Evolutionary conservation across 257 asterid species (phyloP).

Genomic region (Solanum peruvianum): DNA sequence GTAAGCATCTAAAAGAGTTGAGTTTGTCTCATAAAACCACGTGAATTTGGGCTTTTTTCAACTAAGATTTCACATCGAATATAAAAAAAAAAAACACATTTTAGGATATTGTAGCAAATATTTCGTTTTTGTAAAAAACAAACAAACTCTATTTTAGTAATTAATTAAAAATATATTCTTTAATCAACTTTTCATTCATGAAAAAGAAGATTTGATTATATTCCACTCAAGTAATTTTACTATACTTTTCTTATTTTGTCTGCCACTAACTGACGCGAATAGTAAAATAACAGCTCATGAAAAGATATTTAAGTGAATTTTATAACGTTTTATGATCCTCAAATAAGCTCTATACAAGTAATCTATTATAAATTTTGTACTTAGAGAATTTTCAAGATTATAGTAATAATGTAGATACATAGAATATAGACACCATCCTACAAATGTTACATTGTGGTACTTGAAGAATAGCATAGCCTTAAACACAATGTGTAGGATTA

Average conservation of each 20-base stretch:
- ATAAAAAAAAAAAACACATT: background rate
- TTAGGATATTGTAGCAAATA: background rate
- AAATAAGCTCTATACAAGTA: background rate
- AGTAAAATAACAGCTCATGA: background rate
- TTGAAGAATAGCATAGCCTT: background rate
- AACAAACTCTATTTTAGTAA: background rate
- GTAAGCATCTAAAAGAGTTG: too few species aligned
- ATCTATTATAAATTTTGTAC: background rate
- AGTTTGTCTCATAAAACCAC: background rate
- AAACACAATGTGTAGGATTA: background rate
- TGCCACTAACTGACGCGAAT: background rate
- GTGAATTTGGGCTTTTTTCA: background rate
- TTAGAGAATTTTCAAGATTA: background rate
- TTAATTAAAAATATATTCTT: background rate
- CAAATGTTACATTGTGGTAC: background rate
- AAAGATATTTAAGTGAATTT: background rate
- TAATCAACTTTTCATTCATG: background rate
- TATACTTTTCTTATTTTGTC: background rate
- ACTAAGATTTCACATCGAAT: background rate
- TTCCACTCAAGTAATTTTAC: background rate
- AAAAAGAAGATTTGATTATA: background rate
- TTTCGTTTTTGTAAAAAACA: background rate
- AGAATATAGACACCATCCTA: background rate
- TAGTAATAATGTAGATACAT: background rate
- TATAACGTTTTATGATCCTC: background rate